Evolutionary conservation across 108 stramenopile species (phyloP).

Genomic region (Conticribra guillardii): DNA sequence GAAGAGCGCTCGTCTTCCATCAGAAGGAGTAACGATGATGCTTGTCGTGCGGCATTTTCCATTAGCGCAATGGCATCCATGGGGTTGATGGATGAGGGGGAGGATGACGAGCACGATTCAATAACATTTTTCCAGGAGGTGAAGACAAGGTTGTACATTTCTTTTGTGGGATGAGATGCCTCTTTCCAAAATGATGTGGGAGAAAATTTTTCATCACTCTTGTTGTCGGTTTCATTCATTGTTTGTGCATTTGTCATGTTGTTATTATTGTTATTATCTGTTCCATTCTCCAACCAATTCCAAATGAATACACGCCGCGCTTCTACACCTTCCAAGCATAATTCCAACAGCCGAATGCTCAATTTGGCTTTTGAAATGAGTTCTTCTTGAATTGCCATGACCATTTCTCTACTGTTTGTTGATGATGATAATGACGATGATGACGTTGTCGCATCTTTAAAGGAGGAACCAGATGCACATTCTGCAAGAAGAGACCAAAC

Average conservation of each 20-base stretch:
- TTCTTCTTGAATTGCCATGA: constrained; percentile 1
- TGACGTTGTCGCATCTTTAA: neutral
- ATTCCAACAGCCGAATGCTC: constrained; percentile 24
- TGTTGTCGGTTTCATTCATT: neutral
- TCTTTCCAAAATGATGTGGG: constrained; percentile 38
- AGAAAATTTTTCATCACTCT: constrained; percentile 24
- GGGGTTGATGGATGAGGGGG: constrained; percentile 13
- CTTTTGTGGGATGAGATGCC: constrained; percentile 41
- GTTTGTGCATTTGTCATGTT: neutral
- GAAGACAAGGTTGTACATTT: constrained; percentile 41
- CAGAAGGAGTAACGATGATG: constrained; percentile 14
- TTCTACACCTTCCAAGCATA: constrained; percentile 39
- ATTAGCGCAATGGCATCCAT: constrained; percentile 18
- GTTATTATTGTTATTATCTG: neutral
- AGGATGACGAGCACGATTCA: constrained; percentile 17
- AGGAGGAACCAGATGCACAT: constrained; percentile 5
- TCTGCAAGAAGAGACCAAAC: constrained; percentile 37
- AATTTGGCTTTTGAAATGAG: constrained; percentile 14
- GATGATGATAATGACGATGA: neutral
- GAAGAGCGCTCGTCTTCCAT: constrained; percentile 36
- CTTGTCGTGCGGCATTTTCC: constrained; percentile 24
- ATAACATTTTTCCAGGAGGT: constrained; percentile 42
- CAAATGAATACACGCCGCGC: constrained; percentile 28
- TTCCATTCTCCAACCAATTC: constrained; percentile 17
- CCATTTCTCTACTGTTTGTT: too few relatives aligned